phyloP scores from a whole-genome alignment of 208 protist species.

The Acanthamoeba castellanii region DNA sequence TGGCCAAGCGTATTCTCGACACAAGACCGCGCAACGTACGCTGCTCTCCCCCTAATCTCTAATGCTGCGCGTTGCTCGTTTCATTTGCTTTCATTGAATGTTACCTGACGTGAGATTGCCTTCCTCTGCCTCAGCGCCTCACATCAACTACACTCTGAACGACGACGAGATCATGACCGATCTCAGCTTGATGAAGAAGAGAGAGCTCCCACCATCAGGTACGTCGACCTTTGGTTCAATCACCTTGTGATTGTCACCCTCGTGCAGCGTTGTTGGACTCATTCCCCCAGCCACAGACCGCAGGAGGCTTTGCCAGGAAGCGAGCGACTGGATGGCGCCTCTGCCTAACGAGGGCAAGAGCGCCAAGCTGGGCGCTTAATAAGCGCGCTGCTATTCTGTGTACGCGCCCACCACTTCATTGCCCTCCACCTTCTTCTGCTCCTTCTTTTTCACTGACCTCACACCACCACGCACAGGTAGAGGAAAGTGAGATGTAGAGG shows the following conservation, averaged over 20 bases:
- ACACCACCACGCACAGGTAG: not conserved
- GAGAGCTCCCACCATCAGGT: constrained; percentile 45
- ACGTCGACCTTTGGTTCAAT: not conserved
- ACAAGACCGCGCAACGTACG: constrained; percentile 58
- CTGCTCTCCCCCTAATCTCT: not conserved
- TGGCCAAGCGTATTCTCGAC: constrained; percentile 43
- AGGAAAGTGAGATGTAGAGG: not conserved
- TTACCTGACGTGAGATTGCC: too few species aligned
- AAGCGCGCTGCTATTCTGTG: not conserved
- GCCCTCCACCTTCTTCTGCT: not conserved
- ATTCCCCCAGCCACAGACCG: not conserved
- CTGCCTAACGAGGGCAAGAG: not conserved
- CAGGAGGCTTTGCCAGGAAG: constrained; percentile 57
- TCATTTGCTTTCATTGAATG: not conserved
- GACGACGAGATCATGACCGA: constrained; percentile 67
- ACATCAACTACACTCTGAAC: constrained; percentile 70
- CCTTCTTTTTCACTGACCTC: not conserved
- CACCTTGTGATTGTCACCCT: not conserved
- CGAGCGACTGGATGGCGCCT: constrained; percentile 58
- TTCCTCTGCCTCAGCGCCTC: constrained; percentile 4
- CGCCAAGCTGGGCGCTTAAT: constrained; percentile 43
- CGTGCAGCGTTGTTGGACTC: not conserved
- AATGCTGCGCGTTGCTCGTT: not conserved
- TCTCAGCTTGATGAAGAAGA: constrained; percentile 51
- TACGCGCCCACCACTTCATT: not conserved